Evolutionary conservation across 2,329 filamentous ascomycete species (phyloP).

Genomic region (Beauveria medogensis): DNA sequence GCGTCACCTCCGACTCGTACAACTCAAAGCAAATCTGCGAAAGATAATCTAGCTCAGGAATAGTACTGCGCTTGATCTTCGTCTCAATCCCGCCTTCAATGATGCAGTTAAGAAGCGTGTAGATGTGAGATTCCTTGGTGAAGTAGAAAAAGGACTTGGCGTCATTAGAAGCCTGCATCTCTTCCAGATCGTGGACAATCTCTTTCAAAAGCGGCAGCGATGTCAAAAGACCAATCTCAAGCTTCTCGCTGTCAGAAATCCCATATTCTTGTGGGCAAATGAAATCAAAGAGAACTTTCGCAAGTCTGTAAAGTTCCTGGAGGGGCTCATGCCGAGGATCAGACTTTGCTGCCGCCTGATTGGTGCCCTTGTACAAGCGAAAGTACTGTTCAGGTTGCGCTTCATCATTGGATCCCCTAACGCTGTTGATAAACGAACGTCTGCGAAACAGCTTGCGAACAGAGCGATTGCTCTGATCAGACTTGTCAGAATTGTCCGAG

Average conservation of each 20-base stretch:
- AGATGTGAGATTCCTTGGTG: constrained; percentile 98
- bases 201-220: constrained; percentile 90
- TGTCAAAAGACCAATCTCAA: constrained; percentile 95
- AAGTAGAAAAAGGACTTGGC: constrained; percentile 98
- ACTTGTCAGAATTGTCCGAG: constrained; percentile 26
- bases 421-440: constrained; percentile 50
- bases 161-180: constrained; percentile 89
- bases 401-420: constrained; percentile 43
- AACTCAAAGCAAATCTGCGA: constrained; percentile 97
- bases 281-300: constrained; percentile 95
- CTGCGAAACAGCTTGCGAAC: constrained; percentile 46
- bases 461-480: constrained; percentile 30
- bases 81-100: constrained; percentile 94
- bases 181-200: constrained; percentile 93
- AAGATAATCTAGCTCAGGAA: constrained; percentile 94
- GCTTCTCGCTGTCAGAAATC: constrained; percentile 89
- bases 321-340: constrained; percentile 82
- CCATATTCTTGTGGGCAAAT: constrained; percentile 98
- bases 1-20: constrained; percentile 83
- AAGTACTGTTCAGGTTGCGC: constrained; percentile 70
- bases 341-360: constrained; percentile 59
- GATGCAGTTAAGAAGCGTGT: constrained; percentile 95
- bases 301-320: constrained; percentile 84
- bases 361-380: constrained; percentile 75
- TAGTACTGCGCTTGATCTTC: constrained; percentile 90